A percentile compares a stretch with the other conserved stretches of the same genome.
Conservation (phyloP, 106 monocot species). For the Platanthera guangdongensis region DNA sequence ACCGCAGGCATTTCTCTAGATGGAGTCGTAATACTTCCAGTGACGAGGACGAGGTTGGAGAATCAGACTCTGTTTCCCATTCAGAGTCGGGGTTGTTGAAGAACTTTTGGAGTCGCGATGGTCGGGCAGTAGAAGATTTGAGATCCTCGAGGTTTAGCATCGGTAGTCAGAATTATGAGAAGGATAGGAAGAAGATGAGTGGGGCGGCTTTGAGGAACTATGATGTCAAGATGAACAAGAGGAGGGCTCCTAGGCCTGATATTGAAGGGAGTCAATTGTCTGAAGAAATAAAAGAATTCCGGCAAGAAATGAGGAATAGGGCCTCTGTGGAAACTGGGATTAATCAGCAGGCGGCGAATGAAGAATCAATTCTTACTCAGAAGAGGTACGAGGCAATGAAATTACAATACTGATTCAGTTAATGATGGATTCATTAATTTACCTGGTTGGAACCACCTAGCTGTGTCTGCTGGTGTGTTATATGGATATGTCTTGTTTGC, state of each 20-base stretch:
- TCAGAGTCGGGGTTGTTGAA: not conserved
- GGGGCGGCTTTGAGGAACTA: constrained; percentile 52
- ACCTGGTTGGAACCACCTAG: not conserved
- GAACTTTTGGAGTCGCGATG: not conserved
- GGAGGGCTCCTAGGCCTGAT: constrained; percentile 15
- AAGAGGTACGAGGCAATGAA: constrained; percentile 36
- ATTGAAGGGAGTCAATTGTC: constrained; percentile 20
- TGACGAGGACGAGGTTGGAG: constrained; percentile 31
- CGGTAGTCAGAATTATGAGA: constrained; percentile 15
- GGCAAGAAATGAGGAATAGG: constrained; percentile 43
- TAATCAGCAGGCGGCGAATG: constrained; percentile 13
- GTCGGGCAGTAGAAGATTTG: not conserved
- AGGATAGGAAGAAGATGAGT: constrained; percentile 43
- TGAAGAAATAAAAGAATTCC: constrained; percentile 34
- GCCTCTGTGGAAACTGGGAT: not conserved
- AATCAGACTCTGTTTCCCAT: constrained; percentile 9
- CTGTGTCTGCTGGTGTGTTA: not conserved
- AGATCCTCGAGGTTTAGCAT: constrained; percentile 19
- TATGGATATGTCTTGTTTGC: not conserved
- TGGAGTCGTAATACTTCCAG: constrained; percentile 42
- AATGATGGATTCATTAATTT: not conserved
- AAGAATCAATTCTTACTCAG: constrained; percentile 49
- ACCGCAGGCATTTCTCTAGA: constrained; percentile 38
- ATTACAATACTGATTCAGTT: not conserved
- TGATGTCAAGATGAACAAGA: constrained; percentile 59